Conservation (phyloP, 371 early-diverging fungal species). For the Dichotomocladium elegans region DNA sequence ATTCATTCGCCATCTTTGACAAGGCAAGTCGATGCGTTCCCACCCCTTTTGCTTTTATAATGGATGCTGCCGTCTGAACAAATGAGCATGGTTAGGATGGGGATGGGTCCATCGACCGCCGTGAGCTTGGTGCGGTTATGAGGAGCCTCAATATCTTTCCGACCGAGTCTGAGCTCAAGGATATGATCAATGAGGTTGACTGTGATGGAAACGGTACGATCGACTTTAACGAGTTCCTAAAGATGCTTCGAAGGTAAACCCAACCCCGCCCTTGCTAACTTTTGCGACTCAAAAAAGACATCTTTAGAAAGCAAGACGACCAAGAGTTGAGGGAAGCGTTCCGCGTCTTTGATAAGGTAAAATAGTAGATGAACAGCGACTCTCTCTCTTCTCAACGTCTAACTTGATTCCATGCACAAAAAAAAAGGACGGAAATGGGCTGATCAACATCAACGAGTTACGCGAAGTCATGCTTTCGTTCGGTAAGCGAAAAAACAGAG, state of each 20-base stretch:
- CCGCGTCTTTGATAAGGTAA: slow-evolving; percentile 41
- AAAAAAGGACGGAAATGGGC: slow-evolving; percentile 41
- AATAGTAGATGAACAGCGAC: neutral
- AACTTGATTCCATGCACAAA: neutral
- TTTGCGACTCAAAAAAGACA: neutral
- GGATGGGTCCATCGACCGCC: slow-evolving; percentile 83
- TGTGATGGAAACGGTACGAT: slow-evolving; percentile 49
- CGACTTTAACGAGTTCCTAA: slow-evolving; percentile 16
- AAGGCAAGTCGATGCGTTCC: neutral
- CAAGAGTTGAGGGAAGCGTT: slow-evolving; percentile 32
- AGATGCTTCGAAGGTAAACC: slow-evolving; percentile 7
- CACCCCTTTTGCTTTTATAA: neutral
- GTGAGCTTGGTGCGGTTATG: slow-evolving; percentile 88
- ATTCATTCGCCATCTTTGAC: slow-evolving; percentile 9
- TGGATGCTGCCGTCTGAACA: neutral
- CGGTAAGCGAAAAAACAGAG: slow-evolving; percentile 16
- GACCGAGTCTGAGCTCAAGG: slow-evolving; percentile 72
- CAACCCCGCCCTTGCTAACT: neutral
- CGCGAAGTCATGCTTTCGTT: slow-evolving; percentile 38
- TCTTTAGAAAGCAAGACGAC: neutral
- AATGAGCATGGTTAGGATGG: slow-evolving; percentile 50
- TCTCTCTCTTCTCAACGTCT: neutral
- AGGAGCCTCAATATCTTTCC: slow-evolving; percentile 80
- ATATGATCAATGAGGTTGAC: slow-evolving; percentile 90
- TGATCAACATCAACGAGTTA: slow-evolving; percentile 42